These are phyloP conservation scores for Uncinocarpus reesii DNA, from an alignment of 2,329 filamentous ascomycete genomes.

Conservation along the genomic window DNA sequence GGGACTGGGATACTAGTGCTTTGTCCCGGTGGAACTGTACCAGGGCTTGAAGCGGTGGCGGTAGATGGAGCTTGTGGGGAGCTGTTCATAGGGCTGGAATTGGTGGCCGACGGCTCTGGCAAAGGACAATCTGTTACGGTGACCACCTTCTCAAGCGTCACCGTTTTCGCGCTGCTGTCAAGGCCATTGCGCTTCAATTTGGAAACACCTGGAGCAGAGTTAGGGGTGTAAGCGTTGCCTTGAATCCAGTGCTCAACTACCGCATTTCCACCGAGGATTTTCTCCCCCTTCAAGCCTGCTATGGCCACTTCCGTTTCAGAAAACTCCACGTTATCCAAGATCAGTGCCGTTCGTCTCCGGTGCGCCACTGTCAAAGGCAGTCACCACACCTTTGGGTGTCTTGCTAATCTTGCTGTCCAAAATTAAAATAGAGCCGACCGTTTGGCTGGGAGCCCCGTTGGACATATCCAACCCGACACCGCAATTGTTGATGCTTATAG, in stretches of 20 bases:
- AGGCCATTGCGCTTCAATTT: constrained; percentile 9
- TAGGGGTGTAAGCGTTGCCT: constrained; percentile 57
- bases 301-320: constrained; percentile 59
- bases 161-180: constrained; percentile 13
- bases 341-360: constrained; percentile 67
- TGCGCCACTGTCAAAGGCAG: constrained; percentile 56
- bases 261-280: constrained; percentile 58
- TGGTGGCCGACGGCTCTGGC: not conserved
- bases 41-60: constrained; percentile 4
- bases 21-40: not conserved
- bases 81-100: not conserved
- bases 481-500: constrained; percentile 62
- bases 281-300: constrained; percentile 44
- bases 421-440: constrained; percentile 74
- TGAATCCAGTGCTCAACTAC: constrained; percentile 66
- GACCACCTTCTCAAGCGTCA: not conserved
- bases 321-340: constrained; percentile 87
- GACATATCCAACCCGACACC: constrained; percentile 71
- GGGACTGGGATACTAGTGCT: constrained; percentile 13
- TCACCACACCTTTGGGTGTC: constrained; percentile 66
- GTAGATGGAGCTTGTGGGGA: constrained; percentile 5
- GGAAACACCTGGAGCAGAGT: not conserved
- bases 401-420: constrained; percentile 70
- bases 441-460: constrained; percentile 53
- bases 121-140: constrained; percentile 3